Evolutionary conservation across 2,329 filamentous ascomycete genomes (phyloP).

Genomic region (Fusarium nematophilum): DNA sequence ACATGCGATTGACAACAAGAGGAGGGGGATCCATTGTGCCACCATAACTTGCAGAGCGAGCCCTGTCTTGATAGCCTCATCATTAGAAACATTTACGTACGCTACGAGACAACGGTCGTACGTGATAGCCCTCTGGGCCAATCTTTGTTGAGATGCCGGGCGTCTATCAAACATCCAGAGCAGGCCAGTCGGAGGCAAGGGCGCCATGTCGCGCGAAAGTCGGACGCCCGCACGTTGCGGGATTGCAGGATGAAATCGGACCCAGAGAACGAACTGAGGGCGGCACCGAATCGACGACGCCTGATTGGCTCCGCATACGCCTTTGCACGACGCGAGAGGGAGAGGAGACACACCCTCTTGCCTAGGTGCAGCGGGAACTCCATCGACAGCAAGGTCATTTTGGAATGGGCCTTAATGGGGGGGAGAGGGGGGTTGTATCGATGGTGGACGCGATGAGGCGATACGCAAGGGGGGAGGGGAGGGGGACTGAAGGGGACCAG

Average conservation of each 20-base stretch:
- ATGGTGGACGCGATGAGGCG: conserved; percentile 20
- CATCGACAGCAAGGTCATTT: conserved; percentile 2
- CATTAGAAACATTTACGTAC: conserved; percentile 10
- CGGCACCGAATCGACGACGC: background rate
- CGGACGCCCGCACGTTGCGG: conserved; percentile 37
- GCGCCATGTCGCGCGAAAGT: conserved; percentile 23
- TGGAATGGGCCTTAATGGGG: too few relatives aligned
- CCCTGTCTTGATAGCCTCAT: background rate
- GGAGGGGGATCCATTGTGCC: too few relatives aligned
- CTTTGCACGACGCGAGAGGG: conserved; percentile 20
- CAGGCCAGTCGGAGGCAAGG: conserved; percentile 25
- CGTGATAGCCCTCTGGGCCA: conserved; percentile 18
- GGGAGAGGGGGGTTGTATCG: too few relatives aligned
- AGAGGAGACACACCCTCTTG: conserved; percentile 2
- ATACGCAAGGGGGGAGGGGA: conserved; percentile 32
- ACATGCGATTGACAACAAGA: conserved; percentile 18
- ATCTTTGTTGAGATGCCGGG: conserved; percentile 25
- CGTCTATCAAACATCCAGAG: conserved; percentile 26
- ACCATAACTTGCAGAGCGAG: too few relatives aligned
- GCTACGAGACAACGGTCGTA: conserved; percentile 35
- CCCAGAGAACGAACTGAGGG: conserved; percentile 10
- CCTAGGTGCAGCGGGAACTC: conserved; percentile 11
- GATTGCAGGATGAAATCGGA: conserved; percentile 32
- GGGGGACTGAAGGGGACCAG: conserved; percentile 1
- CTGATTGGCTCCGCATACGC: conserved; percentile 24